Conservation (phyloP, 306 rosid species). For the Delonix regia region DNA sequence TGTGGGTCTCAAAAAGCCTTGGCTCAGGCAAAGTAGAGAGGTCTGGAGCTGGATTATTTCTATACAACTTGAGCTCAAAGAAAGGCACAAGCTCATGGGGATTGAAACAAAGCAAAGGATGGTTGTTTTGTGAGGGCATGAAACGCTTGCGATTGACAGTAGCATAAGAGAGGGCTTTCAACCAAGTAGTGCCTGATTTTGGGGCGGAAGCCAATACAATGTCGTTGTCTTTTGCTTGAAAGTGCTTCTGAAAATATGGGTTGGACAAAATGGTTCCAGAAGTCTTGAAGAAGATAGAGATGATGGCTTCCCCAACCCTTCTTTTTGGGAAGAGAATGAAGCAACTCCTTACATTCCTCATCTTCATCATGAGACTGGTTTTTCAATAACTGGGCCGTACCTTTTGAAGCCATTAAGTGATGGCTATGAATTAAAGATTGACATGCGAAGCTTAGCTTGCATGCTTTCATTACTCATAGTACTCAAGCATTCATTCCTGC, state of each 20-base stretch:
- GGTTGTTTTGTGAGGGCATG: neutral
- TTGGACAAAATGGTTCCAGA: constrained; percentile 44
- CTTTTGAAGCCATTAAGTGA: no score
- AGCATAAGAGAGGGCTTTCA: constrained; percentile 52
- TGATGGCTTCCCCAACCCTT: constrained; percentile 33
- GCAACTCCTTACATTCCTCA: constrained; percentile 40
- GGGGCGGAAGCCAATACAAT: constrained; percentile 34
- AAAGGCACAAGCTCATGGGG: constrained; percentile 52
- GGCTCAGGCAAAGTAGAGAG: constrained; percentile 36
- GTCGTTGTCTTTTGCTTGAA: constrained; percentile 16
- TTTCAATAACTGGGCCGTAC: no score
- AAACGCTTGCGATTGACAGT: constrained; percentile 26
- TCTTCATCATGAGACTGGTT: no score
- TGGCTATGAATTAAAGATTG: no score
- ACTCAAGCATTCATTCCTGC: no score
- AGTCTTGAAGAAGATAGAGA: constrained; percentile 40
- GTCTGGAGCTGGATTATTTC: constrained; percentile 22
- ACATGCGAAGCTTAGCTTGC: no score
- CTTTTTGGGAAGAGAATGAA: constrained; percentile 46
- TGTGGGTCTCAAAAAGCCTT: constrained; percentile 50
- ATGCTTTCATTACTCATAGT: no score
- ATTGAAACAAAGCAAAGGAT: constrained; percentile 48
- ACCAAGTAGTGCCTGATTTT: constrained; percentile 60
- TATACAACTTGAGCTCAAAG: constrained; percentile 41
- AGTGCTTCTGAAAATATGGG: constrained; percentile 43